Evolutionary conservation across 116 monocot genomes (phyloP).

Genomic region (Cymodocea nodosa): DNA sequence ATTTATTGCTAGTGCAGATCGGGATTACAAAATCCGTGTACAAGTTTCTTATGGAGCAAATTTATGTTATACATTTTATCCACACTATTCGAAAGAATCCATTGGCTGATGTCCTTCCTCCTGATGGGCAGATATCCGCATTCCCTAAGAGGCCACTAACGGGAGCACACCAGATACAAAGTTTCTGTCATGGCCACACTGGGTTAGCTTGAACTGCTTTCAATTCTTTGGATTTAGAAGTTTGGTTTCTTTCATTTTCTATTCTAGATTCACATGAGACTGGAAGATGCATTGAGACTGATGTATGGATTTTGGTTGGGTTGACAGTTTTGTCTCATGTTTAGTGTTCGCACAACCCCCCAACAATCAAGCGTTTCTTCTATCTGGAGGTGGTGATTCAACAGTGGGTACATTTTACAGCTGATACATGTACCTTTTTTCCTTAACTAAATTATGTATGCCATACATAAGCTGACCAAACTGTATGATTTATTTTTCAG

Average conservation of each 20-base stretch:
- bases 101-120: neutral
- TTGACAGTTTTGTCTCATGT: constrained; percentile 82
- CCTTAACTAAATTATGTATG: neutral
- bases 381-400: constrained; percentile 95
- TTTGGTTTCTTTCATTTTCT: neutral
- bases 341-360: constrained; percentile 43
- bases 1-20: constrained; percentile 89
- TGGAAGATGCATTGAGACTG: neutral
- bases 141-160: constrained; percentile 54
- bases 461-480: neutral
- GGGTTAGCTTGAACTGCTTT: constrained; percentile 39
- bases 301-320: neutral
- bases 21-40: constrained; percentile 98
- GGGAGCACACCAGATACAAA: constrained; percentile 92
- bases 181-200: constrained; percentile 94
- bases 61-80: constrained; percentile 1
- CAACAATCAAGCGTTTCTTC: constrained; percentile 39
- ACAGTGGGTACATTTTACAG: constrained; percentile 46
- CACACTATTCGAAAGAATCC: neutral
- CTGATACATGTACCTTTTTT: neutral
- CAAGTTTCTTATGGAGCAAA: neutral
- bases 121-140: constrained; percentile 37
- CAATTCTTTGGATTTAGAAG: neutral
- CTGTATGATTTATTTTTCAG: constrained; percentile 18
- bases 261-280: too few species aligned